Evolutionary conservation across 352 stramenopile genomes (phyloP).

Genomic region (Globisporangium yorkense): DNA sequence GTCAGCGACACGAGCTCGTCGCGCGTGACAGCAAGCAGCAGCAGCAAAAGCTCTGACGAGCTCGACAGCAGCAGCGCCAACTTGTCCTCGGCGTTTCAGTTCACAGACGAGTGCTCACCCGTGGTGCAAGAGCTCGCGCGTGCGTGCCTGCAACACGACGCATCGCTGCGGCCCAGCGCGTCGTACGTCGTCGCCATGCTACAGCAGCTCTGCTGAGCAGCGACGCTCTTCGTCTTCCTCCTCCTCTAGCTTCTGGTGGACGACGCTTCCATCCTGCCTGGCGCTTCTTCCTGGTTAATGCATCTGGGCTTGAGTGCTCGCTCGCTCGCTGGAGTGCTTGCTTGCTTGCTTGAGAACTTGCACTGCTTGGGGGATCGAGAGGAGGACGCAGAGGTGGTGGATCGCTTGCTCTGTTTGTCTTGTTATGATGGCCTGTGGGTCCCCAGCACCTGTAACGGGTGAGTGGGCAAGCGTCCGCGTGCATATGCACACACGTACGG

Average conservation of each 20-base stretch:
- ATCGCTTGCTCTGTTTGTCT: constrained; percentile 3
- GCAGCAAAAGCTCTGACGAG: constrained; percentile 10
- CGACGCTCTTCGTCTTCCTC: not conserved
- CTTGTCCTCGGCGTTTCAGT: constrained; percentile 41
- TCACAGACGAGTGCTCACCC: constrained; percentile 55
- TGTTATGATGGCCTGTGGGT: not conserved
- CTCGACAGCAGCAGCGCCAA: constrained; percentile 28
- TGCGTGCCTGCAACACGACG: constrained; percentile 65
- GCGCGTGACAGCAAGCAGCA: constrained; percentile 24
- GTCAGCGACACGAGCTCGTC: constrained; percentile 17
- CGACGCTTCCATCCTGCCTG: not conserved
- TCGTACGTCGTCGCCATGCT: constrained; percentile 77
- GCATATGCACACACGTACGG: not conserved
- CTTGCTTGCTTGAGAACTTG: not conserved
- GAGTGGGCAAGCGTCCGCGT: not conserved
- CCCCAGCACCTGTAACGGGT: not conserved
- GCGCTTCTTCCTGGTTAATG: not conserved
- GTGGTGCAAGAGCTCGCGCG: constrained; percentile 50
- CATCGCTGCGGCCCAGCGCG: constrained; percentile 59
- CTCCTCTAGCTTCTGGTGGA: constrained; percentile 3
- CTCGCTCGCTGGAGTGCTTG: constrained; percentile 13
- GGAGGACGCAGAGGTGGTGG: not conserved
- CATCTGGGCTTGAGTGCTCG: constrained; percentile 1
- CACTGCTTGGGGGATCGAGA: not conserved
- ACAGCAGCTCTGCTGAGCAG: constrained; percentile 18